phyloP scores from a whole-genome alignment of 2,329 filamentous ascomycete species.

The Aspergillus japonicus region DNA sequence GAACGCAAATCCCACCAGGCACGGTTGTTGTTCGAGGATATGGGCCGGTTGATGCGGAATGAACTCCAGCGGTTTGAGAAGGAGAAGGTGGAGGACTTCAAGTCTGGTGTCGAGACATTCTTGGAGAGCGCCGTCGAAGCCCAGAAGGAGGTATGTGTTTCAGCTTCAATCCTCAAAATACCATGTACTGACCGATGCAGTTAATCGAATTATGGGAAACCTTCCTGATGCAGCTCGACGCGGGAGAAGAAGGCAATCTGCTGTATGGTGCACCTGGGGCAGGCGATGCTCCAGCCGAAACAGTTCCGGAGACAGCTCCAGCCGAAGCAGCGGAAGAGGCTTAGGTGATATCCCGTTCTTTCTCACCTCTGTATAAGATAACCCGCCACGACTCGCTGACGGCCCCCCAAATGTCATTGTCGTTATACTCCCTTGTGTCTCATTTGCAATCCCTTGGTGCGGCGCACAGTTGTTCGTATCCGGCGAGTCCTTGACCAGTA shows the following conservation, averaged over 20 bases:
- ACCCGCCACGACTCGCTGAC: conserved; percentile 12
- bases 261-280: conserved; percentile 40
- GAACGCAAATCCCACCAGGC: conserved; percentile 92
- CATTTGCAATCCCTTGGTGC: conserved; percentile 11
- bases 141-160: conserved; percentile 81
- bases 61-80: conserved; percentile 93
- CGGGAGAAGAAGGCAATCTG: conserved; percentile 73
- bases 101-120: conserved; percentile 96
- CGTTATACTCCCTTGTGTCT: conserved; percentile 3
- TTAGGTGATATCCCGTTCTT: conserved; percentile 9
- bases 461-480: conserved; percentile 13
- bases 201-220: conserved; percentile 95
- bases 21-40: conserved; percentile 88
- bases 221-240: conserved; percentile 92
- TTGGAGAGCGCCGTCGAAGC: conserved; percentile 95
- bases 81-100: conserved; percentile 99
- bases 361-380: conserved; percentile 18
- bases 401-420: background rate
- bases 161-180: background rate
- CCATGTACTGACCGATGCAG: conserved; percentile 44
- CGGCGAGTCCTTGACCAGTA: conserved; percentile 13
- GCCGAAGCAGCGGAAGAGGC: conserved; percentile 19
- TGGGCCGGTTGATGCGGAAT: conserved; percentile 86
- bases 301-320: conserved; percentile 14
- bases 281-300: conserved; percentile 20